Base-by-base conservation (phyloP, 306 rosid genomes). In the Albizia julibrissin region DNA sequence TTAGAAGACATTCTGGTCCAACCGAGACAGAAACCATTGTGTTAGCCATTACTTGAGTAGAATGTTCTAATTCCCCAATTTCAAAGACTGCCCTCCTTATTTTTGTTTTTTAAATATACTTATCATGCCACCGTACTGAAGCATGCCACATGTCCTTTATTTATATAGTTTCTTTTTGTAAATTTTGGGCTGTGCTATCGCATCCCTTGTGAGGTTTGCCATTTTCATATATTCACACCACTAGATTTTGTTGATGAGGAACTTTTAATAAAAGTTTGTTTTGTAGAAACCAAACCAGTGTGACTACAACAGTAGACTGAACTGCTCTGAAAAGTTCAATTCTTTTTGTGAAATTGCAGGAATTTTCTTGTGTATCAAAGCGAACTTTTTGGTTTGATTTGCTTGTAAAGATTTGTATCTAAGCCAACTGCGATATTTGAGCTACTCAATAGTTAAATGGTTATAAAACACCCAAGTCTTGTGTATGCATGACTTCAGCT, bases 1-100 rank as follows among this genome's bases (percentile, higher is more conserved):
- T 77, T 89, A 87, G 87, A 94, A 92, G 84, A 85, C 98, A 72
- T 80, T 89, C 74, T 94, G 97, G 97, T 78, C 98, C 98, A 13
- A 80, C 81, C 37, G 43, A 91, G 76, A 65, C 52, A 21, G 90
- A 90, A 81, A 88, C 89, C 16, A 43, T 90, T 52, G 62, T 58
- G 31, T 87, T 91, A 64, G 94, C 96, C 86, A 85, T 90, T 85
- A 88, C 80, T 19, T 87, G 84, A 84, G 67, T 40, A 58, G 49
- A 79, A 61, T 78, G 74, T 46, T 69, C 72, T 82, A 64, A n/a
- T 50, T 10, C 46, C 10, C 31, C 52, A 47, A 8, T 34, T 74
- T 67, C 80, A 27, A 66, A 42, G 72, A 34, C 43, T 77, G 62
- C 62, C 19, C 80, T 56, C 76, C 62, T n/a, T 68, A 62, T 80